Conservation (phyloP, 495 filamentous ascomycete species). For the Penicillium robsamsonii region DNA sequence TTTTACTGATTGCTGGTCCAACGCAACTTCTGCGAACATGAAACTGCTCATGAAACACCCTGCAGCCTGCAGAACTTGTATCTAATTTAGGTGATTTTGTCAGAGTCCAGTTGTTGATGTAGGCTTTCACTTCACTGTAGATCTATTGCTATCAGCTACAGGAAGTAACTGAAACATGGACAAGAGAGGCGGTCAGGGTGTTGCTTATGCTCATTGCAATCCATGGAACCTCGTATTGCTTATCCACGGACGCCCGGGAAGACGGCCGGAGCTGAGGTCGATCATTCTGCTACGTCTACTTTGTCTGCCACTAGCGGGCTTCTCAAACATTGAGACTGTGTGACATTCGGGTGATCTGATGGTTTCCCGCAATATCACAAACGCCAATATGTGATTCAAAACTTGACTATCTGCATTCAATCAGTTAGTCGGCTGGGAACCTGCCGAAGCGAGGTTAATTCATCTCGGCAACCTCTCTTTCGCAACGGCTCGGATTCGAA, state of each 20-base stretch:
- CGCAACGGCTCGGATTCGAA: slow-evolving; percentile 4
- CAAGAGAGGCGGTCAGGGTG: neutral
- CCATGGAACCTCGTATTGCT: neutral
- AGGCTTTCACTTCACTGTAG: neutral
- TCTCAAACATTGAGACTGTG: slow-evolving; percentile 3
- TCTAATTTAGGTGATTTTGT: neutral
- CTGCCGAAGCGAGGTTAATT: neutral
- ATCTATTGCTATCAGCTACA: neutral
- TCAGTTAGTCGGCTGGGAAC: slow-evolving; percentile 1
- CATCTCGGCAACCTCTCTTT: neutral
- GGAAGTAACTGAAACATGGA: slow-evolving; percentile 12
- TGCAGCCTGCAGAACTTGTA: neutral
- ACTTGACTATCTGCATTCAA: slow-evolving; percentile 1
- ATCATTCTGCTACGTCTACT: neutral
- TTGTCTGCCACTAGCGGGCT: neutral
- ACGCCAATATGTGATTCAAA: slow-evolving; percentile 12
- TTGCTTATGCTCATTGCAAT: neutral
- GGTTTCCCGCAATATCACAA: slow-evolving; percentile 14
- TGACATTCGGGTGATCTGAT: slow-evolving; percentile 18
- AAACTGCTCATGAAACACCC: slow-evolving; percentile 4
- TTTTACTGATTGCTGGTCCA: neutral
- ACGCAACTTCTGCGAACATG: neutral
- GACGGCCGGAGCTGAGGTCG: neutral
- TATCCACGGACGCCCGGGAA: neutral
- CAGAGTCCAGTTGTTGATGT: neutral